phyloP scores from a whole-genome alignment of 108 stramenopile species.

The Cyclotella choctawhatcheeana region DNA sequence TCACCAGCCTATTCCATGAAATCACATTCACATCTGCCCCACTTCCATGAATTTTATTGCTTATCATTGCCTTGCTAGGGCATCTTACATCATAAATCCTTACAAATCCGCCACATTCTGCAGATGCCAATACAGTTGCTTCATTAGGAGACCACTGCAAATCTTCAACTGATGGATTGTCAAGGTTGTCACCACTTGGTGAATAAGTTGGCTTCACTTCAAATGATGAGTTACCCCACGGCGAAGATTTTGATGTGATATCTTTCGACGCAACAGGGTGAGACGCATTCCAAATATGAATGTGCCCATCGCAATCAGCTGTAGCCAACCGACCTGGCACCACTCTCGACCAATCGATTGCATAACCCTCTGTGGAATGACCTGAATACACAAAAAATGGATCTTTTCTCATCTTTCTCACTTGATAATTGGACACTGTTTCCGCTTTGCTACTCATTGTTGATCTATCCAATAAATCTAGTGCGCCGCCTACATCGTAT shows the following conservation, averaged over 20 bases:
- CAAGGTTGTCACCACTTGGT: slow-evolving; percentile 43
- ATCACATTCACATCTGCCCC: slow-evolving; percentile 95
- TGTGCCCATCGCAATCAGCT: slow-evolving; percentile 90
- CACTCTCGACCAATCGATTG: slow-evolving; percentile 90
- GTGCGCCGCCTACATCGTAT: slow-evolving; percentile 75
- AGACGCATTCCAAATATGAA: slow-evolving; percentile 83
- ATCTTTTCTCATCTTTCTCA: slow-evolving; percentile 50
- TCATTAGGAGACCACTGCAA: slow-evolving; percentile 97
- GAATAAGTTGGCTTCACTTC: slow-evolving; percentile 60
- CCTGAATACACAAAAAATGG: slow-evolving; percentile 83
- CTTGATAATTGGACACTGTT: slow-evolving; percentile 2
- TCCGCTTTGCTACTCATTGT: slow-evolving; percentile 15
- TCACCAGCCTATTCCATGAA: slow-evolving; percentile 92
- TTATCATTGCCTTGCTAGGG: slow-evolving; percentile 81
- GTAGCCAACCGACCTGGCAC: slow-evolving; percentile 82
- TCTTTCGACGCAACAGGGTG: slow-evolving; percentile 29
- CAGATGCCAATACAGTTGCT: slow-evolving; percentile 91
- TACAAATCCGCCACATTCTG: slow-evolving; percentile 80
- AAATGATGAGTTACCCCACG: slow-evolving; percentile 54
- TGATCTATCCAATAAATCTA: slow-evolving; percentile 62
- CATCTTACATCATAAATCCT: slow-evolving; percentile 94
- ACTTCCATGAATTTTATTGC: slow-evolving; percentile 69
- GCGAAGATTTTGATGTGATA: slow-evolving; percentile 8
- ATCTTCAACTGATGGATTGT: slow-evolving; percentile 90
- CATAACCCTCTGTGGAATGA: slow-evolving; percentile 91